These are phyloP conservation scores for Russula sp. DNA, from an alignment of 768 basidiomycete species.

Conservation along the genomic window DNA sequence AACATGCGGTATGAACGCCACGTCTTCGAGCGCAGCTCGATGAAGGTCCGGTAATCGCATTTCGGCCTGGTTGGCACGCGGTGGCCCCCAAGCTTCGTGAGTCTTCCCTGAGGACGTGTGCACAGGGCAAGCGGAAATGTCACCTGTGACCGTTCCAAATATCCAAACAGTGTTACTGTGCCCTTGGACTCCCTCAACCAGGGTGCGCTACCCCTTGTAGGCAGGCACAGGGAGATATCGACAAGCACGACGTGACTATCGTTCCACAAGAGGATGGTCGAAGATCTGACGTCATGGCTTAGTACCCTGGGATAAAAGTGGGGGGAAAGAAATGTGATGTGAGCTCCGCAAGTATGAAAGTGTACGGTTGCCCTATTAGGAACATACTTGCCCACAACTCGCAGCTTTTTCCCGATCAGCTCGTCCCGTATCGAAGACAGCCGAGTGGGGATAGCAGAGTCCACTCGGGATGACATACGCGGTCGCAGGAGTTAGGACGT, in stretches of 20 bases:
- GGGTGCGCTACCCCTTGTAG: slow-evolving; percentile 6
- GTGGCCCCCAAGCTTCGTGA: background rate
- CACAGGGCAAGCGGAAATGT: background rate
- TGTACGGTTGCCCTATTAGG: background rate
- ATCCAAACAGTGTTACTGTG: slow-evolving; percentile 22
- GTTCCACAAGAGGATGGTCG: slow-evolving; percentile 17
- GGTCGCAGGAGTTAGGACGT: background rate
- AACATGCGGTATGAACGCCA: slow-evolving; percentile 9
- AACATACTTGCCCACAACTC: slow-evolving; percentile 24
- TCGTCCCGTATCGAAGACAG: slow-evolving; percentile 17
- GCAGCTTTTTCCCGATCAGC: slow-evolving; percentile 23
- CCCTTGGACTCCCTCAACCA: slow-evolving; percentile 21
- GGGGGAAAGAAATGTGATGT: background rate
- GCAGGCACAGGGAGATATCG: slow-evolving; percentile 23
- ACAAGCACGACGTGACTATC: slow-evolving; percentile 13
- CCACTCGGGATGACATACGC: slow-evolving; percentile 16
- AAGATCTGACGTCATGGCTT: slow-evolving; percentile 19
- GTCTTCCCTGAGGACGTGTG: background rate
- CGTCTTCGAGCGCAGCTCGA: slow-evolving; percentile 4
- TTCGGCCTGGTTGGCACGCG: slow-evolving; percentile 8
- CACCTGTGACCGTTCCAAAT: slow-evolving; percentile 20
- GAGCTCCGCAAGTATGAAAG: background rate
- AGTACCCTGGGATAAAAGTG: slow-evolving; percentile 16
- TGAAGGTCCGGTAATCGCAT: background rate
- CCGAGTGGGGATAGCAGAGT: slow-evolving; percentile 22